These are phyloP conservation scores for Pyronema domesticum DNA, from an alignment of 495 filamentous ascomycete species.

Conservation along the genomic window DNA sequence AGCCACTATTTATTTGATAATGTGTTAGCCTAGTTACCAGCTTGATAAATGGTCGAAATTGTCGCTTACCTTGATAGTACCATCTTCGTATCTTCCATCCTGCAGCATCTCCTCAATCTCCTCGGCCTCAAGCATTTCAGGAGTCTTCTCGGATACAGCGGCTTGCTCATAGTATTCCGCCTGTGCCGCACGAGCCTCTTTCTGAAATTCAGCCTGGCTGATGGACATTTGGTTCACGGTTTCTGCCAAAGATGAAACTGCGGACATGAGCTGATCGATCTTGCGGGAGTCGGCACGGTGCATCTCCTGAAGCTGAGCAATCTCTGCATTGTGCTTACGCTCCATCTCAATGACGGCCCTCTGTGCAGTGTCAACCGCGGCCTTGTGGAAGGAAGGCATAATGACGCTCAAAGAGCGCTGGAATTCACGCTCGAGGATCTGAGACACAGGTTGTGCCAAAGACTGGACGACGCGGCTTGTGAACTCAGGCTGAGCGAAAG, in stretches of 20 bases:
- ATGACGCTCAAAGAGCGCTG: conserved; percentile 40
- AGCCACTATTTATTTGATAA: conserved; percentile 62
- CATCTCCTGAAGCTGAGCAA: conserved; percentile 48
- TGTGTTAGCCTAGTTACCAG: background rate
- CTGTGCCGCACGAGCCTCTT: conserved; percentile 25
- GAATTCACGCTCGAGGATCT: conserved; percentile 51
- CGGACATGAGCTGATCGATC: conserved; percentile 62
- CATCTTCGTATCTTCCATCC: conserved; percentile 52
- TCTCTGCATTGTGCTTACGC: conserved; percentile 40
- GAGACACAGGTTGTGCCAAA: conserved; percentile 43
- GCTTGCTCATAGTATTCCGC: conserved; percentile 25
- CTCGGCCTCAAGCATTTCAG: conserved; percentile 47
- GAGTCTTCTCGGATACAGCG: conserved; percentile 28
- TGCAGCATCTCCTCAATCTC: conserved; percentile 48
- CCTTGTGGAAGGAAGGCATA: conserved; percentile 42
- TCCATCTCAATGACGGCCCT: conserved; percentile 50
- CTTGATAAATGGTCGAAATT: background rate
- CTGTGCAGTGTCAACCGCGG: conserved; percentile 39
- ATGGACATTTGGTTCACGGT: conserved; percentile 36
- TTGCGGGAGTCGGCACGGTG: conserved; percentile 53
- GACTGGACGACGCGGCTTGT: conserved; percentile 53
- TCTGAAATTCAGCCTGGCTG: conserved; percentile 20
- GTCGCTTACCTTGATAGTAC: conserved; percentile 39
- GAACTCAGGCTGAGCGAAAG: conserved; percentile 49
- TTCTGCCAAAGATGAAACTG: conserved; percentile 52